phyloP scores from a whole-genome alignment of 208 protist species.

The Strigomonas culicis region DNA sequence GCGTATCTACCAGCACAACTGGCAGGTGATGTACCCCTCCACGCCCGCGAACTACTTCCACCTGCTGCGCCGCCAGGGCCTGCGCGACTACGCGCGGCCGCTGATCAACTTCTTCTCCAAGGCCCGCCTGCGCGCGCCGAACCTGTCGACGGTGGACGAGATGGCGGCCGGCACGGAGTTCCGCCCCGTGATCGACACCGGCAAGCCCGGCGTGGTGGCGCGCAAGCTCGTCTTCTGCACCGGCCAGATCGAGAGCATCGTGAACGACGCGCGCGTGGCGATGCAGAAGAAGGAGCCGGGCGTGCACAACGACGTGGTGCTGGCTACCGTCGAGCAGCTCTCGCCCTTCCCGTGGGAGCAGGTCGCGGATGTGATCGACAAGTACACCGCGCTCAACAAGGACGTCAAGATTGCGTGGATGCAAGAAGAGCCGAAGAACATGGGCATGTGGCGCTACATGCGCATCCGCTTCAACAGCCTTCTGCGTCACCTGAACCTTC shows the following conservation, averaged over 20 bases:
- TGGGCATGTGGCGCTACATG: conserved; percentile 93
- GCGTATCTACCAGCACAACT: conserved; percentile 83
- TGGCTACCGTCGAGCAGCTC: conserved; percentile 96
- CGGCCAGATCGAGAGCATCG: conserved; percentile 98
- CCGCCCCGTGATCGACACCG: conserved; percentile 67
- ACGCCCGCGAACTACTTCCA: conserved; percentile 99
- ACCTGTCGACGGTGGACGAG: conserved; percentile 78
- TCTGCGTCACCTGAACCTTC: conserved; percentile 49
- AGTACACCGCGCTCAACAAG: conserved; percentile 79
- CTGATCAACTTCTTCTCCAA: conserved; percentile 96
- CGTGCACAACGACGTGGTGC: conserved; percentile 80
- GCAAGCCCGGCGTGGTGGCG: conserved; percentile 42
- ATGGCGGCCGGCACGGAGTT: conserved; percentile 74
- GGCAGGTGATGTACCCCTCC: conserved; percentile 95
- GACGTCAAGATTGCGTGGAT: conserved; percentile 93
- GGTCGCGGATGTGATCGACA: conserved; percentile 81
- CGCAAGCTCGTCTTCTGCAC: conserved; percentile 95
- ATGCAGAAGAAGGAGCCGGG: conserved; percentile 44
- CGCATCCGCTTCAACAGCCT: conserved; percentile 77
- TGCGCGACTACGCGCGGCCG: conserved; percentile 97
- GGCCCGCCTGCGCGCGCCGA: conserved; percentile 87
- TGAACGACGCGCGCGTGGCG: conserved; percentile 69
- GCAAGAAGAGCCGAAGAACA: conserved; percentile 98
- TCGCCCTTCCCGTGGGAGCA: conserved; percentile 98
- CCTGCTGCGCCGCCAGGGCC: conserved; percentile 96